Conservation (phyloP, 139 green algal genomes). For the Closterium sp. region DNA sequence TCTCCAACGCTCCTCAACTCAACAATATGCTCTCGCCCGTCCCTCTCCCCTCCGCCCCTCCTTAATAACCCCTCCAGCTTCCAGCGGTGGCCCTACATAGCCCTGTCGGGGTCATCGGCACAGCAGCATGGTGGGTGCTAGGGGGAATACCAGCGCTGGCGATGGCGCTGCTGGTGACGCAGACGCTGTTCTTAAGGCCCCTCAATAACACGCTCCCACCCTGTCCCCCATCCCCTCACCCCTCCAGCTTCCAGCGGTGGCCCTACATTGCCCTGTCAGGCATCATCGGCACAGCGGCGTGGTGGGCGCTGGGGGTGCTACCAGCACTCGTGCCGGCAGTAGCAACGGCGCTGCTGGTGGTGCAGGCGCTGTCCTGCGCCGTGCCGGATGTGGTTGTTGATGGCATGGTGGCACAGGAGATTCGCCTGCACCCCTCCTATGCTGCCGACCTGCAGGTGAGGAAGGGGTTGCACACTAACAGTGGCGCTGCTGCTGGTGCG, state of each 20-base stretch:
- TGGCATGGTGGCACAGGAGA: conserved; percentile 34
- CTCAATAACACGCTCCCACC: too few species aligned
- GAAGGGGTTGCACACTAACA: too few species aligned
- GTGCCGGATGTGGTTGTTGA: conserved; percentile 48
- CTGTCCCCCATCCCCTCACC: too few species aligned
- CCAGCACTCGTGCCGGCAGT: conserved; percentile 9
- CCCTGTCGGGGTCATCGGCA: conserved; percentile 11
- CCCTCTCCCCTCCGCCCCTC: too few species aligned
- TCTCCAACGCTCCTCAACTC: too few species aligned
- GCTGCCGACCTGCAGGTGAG: conserved; percentile 38
- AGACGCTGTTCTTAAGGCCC: conserved; percentile 24
- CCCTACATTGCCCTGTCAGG: conserved; percentile 32
- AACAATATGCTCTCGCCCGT: too few species aligned
- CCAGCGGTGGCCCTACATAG: conserved; percentile 36
- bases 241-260: conserved; percentile 26
- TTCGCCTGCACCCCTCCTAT: neutral
- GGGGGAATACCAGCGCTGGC: neutral
- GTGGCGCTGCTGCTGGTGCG: neutral
- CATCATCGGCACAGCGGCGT: conserved; percentile 1
- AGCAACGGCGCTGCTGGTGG: conserved; percentile 9
- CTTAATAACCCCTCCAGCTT: conserved; percentile 20
- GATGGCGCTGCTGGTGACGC: neutral
- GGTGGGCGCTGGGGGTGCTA: conserved; percentile 9
- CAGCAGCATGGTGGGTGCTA: conserved; percentile 16
- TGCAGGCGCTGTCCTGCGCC: conserved; percentile 7